Evolutionary conservation across 192 early-diverging fungal species (phyloP).

Genomic region (Mortierella hygrophila): DNA sequence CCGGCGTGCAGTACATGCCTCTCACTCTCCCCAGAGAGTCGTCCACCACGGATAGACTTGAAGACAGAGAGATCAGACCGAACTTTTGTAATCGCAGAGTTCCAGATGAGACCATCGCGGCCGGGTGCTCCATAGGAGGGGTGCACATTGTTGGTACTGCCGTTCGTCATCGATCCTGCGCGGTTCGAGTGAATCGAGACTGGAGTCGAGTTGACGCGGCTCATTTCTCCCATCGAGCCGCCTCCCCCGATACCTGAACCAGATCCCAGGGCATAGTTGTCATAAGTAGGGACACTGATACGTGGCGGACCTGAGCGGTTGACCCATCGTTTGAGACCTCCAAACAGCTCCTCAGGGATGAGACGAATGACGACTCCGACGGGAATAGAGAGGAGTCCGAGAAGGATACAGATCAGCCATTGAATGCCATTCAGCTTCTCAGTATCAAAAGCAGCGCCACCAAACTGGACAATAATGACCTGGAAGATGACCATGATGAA

Average conservation of each 20-base stretch:
- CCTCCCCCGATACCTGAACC: not conserved
- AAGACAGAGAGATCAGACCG: conserved; percentile 51
- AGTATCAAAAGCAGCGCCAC: conserved; percentile 87
- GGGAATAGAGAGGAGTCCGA: conserved; percentile 86
- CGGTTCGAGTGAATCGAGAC: conserved; percentile 40
- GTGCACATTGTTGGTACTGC: not conserved
- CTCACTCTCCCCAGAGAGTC: conserved; percentile 17
- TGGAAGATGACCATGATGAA: conserved; percentile 82
- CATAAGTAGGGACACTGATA: conserved; percentile 17
- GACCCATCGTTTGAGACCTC: conserved; percentile 37
- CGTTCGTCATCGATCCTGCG: conserved; percentile 21
- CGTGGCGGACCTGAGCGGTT: not conserved
- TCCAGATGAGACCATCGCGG: conserved; percentile 60
- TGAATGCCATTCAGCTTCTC: conserved; percentile 72
- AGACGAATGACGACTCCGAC: conserved; percentile 90
- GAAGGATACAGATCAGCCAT: conserved; percentile 87
- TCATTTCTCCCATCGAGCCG: conserved; percentile 7
- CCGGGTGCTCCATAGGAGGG: conserved; percentile 10
- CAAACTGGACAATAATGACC: conserved; percentile 91
- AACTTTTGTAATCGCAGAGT: conserved; percentile 55
- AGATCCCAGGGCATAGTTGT: conserved; percentile 9
- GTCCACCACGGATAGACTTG: conserved; percentile 58
- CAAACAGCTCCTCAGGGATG: conserved; percentile 78
- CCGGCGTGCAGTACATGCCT: conserved; percentile 52
- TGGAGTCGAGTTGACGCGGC: conserved; percentile 35